A percentile compares a stretch with the other conserved stretches of the same genome.
Evolutionary conservation across 1,284 basidiomycete species (phyloP).

Genomic region (Rhizoctonia solani): DNA sequence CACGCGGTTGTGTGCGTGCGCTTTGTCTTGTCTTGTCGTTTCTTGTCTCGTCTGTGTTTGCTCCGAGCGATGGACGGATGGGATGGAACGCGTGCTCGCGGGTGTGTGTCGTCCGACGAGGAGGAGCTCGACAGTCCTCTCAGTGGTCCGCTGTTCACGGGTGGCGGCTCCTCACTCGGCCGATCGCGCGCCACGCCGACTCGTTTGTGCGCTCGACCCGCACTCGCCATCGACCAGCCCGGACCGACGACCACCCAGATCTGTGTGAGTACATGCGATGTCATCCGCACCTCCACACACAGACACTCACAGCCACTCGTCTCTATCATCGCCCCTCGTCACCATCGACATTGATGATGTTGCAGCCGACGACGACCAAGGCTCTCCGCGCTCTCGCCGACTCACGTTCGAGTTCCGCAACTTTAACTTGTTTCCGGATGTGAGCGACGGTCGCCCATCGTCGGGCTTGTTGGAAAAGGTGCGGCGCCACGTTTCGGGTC

Average conservation of each 20-base stretch:
- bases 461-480: constrained; percentile 17
- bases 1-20: no score
- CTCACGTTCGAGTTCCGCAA: constrained; percentile 34
- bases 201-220: constrained; percentile 34
- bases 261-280: background rate
- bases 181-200: constrained; percentile 22
- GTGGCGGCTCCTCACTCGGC: background rate
- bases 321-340: no score
- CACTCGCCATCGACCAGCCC: background rate
- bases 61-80: background rate
- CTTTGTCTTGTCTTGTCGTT: background rate
- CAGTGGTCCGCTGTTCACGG: constrained; percentile 1
- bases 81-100: background rate
- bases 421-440: constrained; percentile 31
- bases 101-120: constrained; percentile 25
- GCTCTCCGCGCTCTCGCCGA: constrained; percentile 33
- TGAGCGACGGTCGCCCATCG: constrained; percentile 18
- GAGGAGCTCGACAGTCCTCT: constrained; percentile 12
- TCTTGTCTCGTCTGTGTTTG: background rate
- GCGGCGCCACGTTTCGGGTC: constrained; percentile 35
- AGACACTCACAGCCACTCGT: no score
- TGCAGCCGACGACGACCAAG: constrained; percentile 32
- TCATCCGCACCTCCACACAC: no score
- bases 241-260: background rate
- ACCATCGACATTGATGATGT: no score